Base-by-base conservation (phyloP, 768 basidiomycete species). In the Stropharia rugosoannulata region DNA sequence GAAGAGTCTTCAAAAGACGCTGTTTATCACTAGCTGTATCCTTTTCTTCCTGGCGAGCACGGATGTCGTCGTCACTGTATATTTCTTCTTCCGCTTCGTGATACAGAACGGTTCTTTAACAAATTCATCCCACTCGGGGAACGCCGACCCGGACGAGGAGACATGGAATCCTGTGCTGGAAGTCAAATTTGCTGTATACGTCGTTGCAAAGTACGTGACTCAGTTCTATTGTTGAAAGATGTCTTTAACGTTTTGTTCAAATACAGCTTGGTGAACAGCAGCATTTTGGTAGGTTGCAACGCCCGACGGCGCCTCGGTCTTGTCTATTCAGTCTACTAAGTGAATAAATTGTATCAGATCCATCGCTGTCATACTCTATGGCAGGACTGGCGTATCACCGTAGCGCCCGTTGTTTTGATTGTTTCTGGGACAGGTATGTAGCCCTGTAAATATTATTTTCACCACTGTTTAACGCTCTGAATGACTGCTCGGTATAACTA, bases 71-170 rank as follows among this genome's bases (percentile, higher is more conserved):
- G 27, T 65, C 19, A 62, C 62, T 1, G 43, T 55, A 12, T 65
- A 60, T 35, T 67, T 62, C 49, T 67, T 65, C 56, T 65, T 67
- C 44, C 61, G 59, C 27, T 59, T 62, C 29, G 60, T 61, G 1
- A 41, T 65, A 19, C 46, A 54, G 19, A 25, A 36, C 5, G 53
- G 54, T 11, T 32, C 27, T 4, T 35, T 50, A 1, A 41, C 40
- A 27, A 45, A 25, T 3, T 22, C 22, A n/a, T 3, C 54, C 40
- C 43, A 38, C 32, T 37, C 49, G 18, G 35, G 16, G 4, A 48
- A 18, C 18, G 18, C 19, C 19, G 46, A 56, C 22, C 22, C 22
- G 22, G 22, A 22, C 4, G 22, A 22, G 22, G 61, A 61, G 36
- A 46, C 53, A 18, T 61, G 58, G 51, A 61, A 61, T 39, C 52